Base-by-base conservation (phyloP, 495 filamentous ascomycete species). In the Penicillium robsamsonii region DNA sequence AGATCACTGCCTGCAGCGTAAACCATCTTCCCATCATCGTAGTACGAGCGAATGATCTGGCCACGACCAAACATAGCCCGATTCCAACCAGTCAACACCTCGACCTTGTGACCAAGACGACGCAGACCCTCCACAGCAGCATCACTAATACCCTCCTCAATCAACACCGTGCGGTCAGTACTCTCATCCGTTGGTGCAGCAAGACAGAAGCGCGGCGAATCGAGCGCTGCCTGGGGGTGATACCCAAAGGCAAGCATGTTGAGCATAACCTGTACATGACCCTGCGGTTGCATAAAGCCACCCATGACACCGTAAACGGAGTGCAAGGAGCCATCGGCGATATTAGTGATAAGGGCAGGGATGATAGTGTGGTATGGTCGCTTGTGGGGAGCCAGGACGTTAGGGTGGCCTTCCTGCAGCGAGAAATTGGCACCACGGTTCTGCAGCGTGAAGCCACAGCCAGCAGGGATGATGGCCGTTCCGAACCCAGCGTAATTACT, bases 241-340 rank as follows among this genome's bases (percentile, higher is more conserved):
- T 89, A 79, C n/a, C 85, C 84, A 68, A 94, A 96, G 0, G 88
- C 85, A 4, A 96, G 70, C 84, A 95, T 90, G 55, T 96, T 96
- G 8, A 97, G 79, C 49, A 98, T 73, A 3, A 97, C 91, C 71
- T 98, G 94, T 13, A 97, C 90, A 65, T 98, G 94, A 10, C 94
- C 94, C 75, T 97, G 94, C 0, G 94, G 94, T 76, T 98, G 94
- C 95, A 98, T 97, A 72, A 92, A 96, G 31, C 94, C 94, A 57
- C 94, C 94, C 94, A 97, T 97, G 46, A 96, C 92, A 45, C 94
- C 95, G 60, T 90, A 96, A 0, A 96, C 90, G 38, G 83, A 84
- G 65, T 96, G 88, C 55, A 98, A 71, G 17, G 77, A 84, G 18
- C 80, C 80, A 59, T 93, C 90, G 15, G 73, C 77, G 1, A 82